Evolutionary conservation across 768 basidiomycete species (phyloP).

Genomic region (Cystobasidium tubakii): DNA sequence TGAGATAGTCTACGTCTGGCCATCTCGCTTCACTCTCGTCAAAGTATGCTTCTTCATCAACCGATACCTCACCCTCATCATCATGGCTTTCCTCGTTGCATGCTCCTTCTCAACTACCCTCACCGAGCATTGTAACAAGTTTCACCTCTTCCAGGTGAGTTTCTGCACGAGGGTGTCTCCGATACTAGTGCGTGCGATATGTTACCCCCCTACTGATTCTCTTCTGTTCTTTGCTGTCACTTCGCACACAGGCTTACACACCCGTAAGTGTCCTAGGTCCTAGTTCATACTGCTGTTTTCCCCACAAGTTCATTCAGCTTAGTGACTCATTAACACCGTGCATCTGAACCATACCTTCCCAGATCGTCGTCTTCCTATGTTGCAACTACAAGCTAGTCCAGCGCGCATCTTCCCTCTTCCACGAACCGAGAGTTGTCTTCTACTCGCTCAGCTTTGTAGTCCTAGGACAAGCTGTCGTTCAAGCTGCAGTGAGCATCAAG

Average conservation of each 20-base stretch:
- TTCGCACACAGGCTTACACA: constrained; percentile 4
- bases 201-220: background rate
- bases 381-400: constrained; percentile 36
- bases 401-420: constrained; percentile 16
- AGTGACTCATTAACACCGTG: too few relatives aligned
- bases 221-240: background rate
- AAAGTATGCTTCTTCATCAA: constrained; percentile 27
- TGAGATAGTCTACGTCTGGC: constrained; percentile 18
- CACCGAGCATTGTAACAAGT: background rate
- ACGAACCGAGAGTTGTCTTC: constrained; percentile 3
- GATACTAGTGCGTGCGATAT: too few relatives aligned
- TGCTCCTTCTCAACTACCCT: constrained; percentile 3
- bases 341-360: background rate
- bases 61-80: constrained; percentile 23
- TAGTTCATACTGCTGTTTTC: too few relatives aligned
- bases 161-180: background rate
- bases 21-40: constrained; percentile 17
- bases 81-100: constrained; percentile 11
- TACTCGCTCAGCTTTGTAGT: constrained; percentile 5
- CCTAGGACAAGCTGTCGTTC: constrained; percentile 19
- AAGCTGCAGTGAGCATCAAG: constrained; percentile 12
- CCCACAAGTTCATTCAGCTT: too few relatives aligned
- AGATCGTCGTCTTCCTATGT: constrained; percentile 35
- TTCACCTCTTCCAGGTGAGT: constrained; percentile 31
- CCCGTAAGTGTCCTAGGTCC: too few relatives aligned